Conservation (phyloP, 2,329 filamentous ascomycete species). For the Hypoxylon sp. region DNA sequence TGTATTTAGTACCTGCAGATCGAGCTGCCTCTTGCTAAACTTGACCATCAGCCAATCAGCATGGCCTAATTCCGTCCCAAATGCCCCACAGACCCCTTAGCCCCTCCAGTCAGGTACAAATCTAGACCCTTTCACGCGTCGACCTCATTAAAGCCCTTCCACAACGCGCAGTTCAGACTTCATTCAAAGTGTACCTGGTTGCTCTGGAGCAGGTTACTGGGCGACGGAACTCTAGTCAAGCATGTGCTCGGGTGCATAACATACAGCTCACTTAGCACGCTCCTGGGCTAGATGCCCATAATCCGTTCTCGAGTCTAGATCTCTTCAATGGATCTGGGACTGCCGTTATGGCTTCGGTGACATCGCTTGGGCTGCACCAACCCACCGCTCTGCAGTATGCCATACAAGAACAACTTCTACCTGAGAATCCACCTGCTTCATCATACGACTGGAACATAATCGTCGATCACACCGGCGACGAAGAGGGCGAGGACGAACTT, state of each 20-base stretch:
- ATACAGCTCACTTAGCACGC: too few species aligned
- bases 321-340: slow-evolving; percentile 35
- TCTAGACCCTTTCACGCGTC: slow-evolving; percentile 11
- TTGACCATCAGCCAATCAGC: background rate
- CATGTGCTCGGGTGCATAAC: too few species aligned
- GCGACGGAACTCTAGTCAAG: too few species aligned
- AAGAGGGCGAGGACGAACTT: slow-evolving; percentile 75
- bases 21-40: background rate
- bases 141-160: slow-evolving; percentile 4
- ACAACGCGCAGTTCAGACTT: slow-evolving; percentile 2
- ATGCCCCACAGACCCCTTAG: background rate
- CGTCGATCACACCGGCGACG: slow-evolving; percentile 50
- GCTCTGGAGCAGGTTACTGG: too few species aligned
- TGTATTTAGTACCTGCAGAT: background rate
- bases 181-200: background rate
- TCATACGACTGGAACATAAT: slow-evolving; percentile 79
- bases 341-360: slow-evolving; percentile 81
- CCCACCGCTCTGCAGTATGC: slow-evolving; percentile 85
- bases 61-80: background rate
- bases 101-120: slow-evolving; percentile 7
- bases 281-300: too few species aligned
- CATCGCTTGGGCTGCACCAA: slow-evolving; percentile 89
- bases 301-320: slow-evolving; percentile 8
- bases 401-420: slow-evolving; percentile 79
- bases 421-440: slow-evolving; percentile 68